Evolutionary conservation across 2,329 filamentous ascomycete species (phyloP), one percentile per base, ranked within the genome.

Genomic region (Dissoconium aciculare): DNA sequence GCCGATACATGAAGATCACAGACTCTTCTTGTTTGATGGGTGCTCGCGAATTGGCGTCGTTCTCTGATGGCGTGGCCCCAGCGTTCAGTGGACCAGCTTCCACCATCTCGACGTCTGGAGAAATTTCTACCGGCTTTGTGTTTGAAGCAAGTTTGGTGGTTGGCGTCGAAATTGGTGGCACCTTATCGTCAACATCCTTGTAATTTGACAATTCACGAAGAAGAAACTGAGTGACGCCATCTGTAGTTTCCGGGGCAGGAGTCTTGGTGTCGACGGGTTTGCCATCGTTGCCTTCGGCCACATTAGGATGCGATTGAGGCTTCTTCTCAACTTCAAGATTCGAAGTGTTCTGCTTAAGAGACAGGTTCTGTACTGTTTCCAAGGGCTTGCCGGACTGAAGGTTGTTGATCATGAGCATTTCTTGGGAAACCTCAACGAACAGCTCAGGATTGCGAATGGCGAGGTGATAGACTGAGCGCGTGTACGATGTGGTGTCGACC

Each of bases 1-100:
- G 94, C 28, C 89, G 74, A 51, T 95, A 98, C 31, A 95, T 77
- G 58, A 92, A 98, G 37, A 93, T 94, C 0, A 85, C 83, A 53
- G 98, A 84, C 17, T 94, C 79, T 30, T 93, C 84, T 1, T 81
- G 65, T 57, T 92, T 94, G 66, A 95, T 95, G 1, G 71, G 60
- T 1, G 70, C 63, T 57, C 91, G 92, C 8, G 72, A 58, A 4
- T 58, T 35, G 50, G 83, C 81, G 54, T 78, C 49, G 74, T 32
- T 68, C 60, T 45, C 43, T 21, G 28, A 36, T 30, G 19, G 33
- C n/a, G 35, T 33, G 32, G 27, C 9, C 23, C 23, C 16, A 17
- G 28, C 27, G 31, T 21, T 36, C 17, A 42, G 23, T 11, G 40
- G 44, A n/a, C 25, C 28, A 28, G 57, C 57, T 30, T 54, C 52